Percentiles rank a stretch among this genome's conserved stretches.
phyloP scores from a whole-genome alignment of 192 early-diverging fungal species.

The Chytriomyces sp. region DNA sequence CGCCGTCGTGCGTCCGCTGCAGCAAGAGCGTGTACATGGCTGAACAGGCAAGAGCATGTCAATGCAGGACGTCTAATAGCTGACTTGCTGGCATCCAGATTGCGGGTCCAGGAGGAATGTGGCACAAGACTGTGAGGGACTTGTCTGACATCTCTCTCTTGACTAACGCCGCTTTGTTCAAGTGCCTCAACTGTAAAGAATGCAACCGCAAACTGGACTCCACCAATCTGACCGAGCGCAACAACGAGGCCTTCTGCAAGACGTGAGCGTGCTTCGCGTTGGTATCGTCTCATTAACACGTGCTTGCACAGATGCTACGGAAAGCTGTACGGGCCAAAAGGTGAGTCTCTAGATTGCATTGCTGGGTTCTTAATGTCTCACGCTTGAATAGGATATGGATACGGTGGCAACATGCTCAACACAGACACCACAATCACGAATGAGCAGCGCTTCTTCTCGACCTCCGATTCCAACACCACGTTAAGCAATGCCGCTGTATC shows the following conservation, averaged over 20 bases:
- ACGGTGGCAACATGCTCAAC: slow-evolving; percentile 39
- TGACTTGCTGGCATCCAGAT: slow-evolving; percentile 11
- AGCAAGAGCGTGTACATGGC: slow-evolving; percentile 52
- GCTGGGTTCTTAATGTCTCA: background rate
- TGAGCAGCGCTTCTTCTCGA: slow-evolving; percentile 40
- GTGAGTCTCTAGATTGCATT: slow-evolving; percentile 5
- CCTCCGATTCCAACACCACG: slow-evolving; percentile 5
- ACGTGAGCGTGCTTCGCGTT: slow-evolving; percentile 18
- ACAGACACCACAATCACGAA: slow-evolving; percentile 43
- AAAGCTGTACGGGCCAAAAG: slow-evolving; percentile 59
- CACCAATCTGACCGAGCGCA: slow-evolving; percentile 52
- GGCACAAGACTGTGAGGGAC: slow-evolving; percentile 40
- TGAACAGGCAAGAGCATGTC: slow-evolving; percentile 37
- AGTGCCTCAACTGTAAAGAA: slow-evolving; percentile 44
- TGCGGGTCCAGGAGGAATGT: slow-evolving; percentile 45
- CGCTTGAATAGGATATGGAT: slow-evolving; percentile 44
- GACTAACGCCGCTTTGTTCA: background rate
- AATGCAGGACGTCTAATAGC: background rate
- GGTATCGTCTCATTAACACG: background rate
- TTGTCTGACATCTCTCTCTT: background rate
- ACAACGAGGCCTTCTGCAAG: slow-evolving; percentile 56
- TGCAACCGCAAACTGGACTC: slow-evolving; percentile 56
- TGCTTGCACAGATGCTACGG: slow-evolving; percentile 44
- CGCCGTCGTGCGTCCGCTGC: slow-evolving; percentile 48
- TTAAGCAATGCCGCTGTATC: slow-evolving; percentile 10